Conservation (phyloP, 768 basidiomycete species). For the Hemileccinum impolitum region DNA sequence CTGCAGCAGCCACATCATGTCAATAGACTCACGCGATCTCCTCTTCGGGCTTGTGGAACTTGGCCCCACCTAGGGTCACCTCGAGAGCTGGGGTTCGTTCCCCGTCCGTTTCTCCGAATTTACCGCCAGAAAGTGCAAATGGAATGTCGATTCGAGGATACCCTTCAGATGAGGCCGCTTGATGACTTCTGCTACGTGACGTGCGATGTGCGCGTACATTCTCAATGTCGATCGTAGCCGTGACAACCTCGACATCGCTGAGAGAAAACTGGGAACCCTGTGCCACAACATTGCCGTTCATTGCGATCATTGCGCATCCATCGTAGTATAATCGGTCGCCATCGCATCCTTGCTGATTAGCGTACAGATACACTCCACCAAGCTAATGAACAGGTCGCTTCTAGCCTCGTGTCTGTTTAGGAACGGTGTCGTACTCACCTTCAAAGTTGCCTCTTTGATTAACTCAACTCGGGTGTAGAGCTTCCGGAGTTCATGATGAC, state of each 20-base stretch:
- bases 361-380: slow-evolving; percentile 95
- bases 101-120: slow-evolving; percentile 60
- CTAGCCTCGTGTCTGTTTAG: neutral
- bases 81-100: slow-evolving; percentile 47
- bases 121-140: slow-evolving; percentile 74
- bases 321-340: slow-evolving; percentile 98
- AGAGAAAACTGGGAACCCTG: slow-evolving; percentile 98
- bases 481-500: slow-evolving; percentile 98
- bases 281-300: slow-evolving; percentile 89
- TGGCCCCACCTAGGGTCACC: slow-evolving; percentile 36
- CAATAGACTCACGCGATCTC: slow-evolving; percentile 82
- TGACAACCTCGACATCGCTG: slow-evolving; percentile 93
- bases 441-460: slow-evolving; percentile 94
- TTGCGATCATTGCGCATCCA: slow-evolving; percentile 92
- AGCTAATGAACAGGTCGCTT: slow-evolving; percentile 45
- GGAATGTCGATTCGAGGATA: slow-evolving; percentile 84
- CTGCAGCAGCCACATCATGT: neutral
- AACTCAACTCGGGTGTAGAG: slow-evolving; percentile 87
- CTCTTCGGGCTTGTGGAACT: slow-evolving; percentile 86
- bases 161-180: slow-evolving; percentile 70
- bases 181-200: slow-evolving; percentile 81
- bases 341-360: slow-evolving; percentile 99
- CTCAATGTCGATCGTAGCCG: slow-evolving; percentile 95
- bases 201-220: slow-evolving; percentile 90
- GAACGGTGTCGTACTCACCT: slow-evolving; percentile 45